These are phyloP conservation scores for Pythium oligandrum DNA, from an alignment of 352 stramenopile species.

Conservation along the genomic window DNA sequence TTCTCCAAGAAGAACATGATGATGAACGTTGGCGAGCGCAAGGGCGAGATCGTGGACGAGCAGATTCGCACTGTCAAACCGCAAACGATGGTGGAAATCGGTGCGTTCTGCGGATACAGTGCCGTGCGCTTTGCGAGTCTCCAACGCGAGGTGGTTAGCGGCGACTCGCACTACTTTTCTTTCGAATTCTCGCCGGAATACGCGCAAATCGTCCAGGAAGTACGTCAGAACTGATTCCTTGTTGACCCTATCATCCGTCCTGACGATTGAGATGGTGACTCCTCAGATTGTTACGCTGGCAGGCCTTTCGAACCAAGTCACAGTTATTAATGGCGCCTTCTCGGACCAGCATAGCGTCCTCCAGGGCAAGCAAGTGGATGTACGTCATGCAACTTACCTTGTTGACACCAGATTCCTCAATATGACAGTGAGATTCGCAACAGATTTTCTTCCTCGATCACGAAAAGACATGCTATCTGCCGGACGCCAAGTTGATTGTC, in stretches of 20 bases:
- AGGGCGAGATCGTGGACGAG: slow-evolving; percentile 25
- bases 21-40: slow-evolving; percentile 35
- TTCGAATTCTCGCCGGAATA: slow-evolving; percentile 46
- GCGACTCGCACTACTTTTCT: slow-evolving; percentile 35
- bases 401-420: background rate
- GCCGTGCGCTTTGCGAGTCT: slow-evolving; percentile 36
- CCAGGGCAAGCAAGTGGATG: slow-evolving; percentile 32
- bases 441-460: slow-evolving; percentile 52
- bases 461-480: slow-evolving; percentile 39
- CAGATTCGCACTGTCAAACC: slow-evolving; percentile 34
- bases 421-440: background rate
- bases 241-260: too few relatives aligned
- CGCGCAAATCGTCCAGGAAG: slow-evolving; percentile 32
- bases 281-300: slow-evolving; percentile 40
- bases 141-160: slow-evolving; percentile 28
- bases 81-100: slow-evolving; percentile 36
- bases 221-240: slow-evolving; percentile 2
- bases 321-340: slow-evolving; percentile 34
- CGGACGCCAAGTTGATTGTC: slow-evolving; percentile 43
- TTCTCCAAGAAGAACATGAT: slow-evolving; percentile 24
- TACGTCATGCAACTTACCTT: slow-evolving; percentile 15
- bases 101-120: slow-evolving; percentile 38
- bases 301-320: slow-evolving; percentile 40
- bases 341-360: slow-evolving; percentile 30
- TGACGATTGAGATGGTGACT: background rate